A percentile compares a stretch with the other conserved stretches of the same genome.
Evolutionary conservation across 306 rosid genomes (phyloP).

Genomic region (Cicer pinnatifidum): DNA sequence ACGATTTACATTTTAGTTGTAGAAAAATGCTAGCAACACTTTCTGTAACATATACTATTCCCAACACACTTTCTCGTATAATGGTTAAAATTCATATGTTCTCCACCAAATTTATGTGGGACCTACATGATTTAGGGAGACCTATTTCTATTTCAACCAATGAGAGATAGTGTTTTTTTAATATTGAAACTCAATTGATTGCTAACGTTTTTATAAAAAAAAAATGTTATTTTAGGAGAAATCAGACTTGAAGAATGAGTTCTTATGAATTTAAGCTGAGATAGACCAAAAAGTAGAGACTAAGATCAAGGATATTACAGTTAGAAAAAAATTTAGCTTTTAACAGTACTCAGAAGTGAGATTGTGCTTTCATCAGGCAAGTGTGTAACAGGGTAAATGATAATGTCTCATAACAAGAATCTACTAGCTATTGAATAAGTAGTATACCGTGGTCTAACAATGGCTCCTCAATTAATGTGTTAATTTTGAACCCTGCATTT

Average conservation of each 20-base stretch:
- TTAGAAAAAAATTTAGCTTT: neutral
- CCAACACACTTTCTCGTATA: no score
- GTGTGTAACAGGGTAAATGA: constrained; percentile 7
- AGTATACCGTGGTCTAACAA: constrained; percentile 6
- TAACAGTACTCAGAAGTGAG: neutral
- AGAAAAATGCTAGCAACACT: no score
- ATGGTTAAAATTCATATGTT: no score
- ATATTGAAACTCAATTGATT: neutral
- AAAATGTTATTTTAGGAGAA: neutral
- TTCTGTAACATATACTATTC: no score
- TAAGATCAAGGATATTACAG: constrained; percentile 11
- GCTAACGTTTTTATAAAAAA: neutral
- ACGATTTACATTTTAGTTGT: neutral
- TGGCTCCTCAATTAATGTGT: constrained; percentile 14
- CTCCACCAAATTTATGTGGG: no score
- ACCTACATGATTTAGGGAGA: no score
- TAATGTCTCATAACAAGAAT: neutral
- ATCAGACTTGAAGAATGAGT: neutral
- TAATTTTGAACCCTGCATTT: constrained; percentile 1
- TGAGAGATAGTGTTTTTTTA: neutral
- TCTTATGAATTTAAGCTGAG: neutral
- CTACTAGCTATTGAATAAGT: constrained; percentile 18
- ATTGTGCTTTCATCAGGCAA: constrained; percentile 12
- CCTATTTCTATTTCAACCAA: no score
- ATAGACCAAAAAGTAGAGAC: constrained; percentile 11